Conservation (phyloP, 1,284 basidiomycete species). For the Cystobasidium slooffiae region DNA sequence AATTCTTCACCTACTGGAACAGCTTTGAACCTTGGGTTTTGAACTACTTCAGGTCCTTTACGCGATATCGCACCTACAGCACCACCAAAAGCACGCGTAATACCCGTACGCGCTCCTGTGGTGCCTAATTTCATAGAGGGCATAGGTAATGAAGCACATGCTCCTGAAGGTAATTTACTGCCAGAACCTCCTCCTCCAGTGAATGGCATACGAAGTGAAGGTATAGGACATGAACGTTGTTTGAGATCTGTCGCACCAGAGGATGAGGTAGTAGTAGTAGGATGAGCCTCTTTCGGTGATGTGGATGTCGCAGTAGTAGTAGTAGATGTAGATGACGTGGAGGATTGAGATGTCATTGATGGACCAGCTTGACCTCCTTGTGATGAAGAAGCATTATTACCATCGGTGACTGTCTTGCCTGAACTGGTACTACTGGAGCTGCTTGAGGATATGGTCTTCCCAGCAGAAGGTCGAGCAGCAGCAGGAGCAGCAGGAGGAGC, state of each 20-base stretch:
- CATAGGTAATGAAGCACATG: background rate
- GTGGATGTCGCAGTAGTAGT: background rate
- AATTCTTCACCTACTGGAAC: background rate
- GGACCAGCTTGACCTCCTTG: background rate
- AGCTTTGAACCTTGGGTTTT: slow-evolving; percentile 25
- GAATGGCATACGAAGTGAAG: slow-evolving; percentile 9
- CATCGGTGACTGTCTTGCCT: background rate
- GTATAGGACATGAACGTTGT: slow-evolving; percentile 2
- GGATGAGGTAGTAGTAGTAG: background rate
- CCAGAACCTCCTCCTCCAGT: background rate
- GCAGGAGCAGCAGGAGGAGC: background rate
- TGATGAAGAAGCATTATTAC: background rate
- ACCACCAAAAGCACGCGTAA: slow-evolving; percentile 1
- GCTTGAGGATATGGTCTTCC: background rate
- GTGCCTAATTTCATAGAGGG: background rate
- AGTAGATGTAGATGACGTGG: background rate
- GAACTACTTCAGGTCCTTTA: slow-evolving; percentile 20
- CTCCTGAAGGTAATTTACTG: slow-evolving; percentile 6
- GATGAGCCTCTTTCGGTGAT: slow-evolving; percentile 1
- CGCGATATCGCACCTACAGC: slow-evolving; percentile 4
- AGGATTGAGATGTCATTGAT: background rate
- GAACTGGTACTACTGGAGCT: background rate
- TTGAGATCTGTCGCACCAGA: background rate
- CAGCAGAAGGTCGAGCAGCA: background rate
- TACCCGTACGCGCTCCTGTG: slow-evolving; percentile 12